Evolutionary conservation across 345 rosid genomes (phyloP).

Genomic region (Moricandia moricandioides): DNA sequence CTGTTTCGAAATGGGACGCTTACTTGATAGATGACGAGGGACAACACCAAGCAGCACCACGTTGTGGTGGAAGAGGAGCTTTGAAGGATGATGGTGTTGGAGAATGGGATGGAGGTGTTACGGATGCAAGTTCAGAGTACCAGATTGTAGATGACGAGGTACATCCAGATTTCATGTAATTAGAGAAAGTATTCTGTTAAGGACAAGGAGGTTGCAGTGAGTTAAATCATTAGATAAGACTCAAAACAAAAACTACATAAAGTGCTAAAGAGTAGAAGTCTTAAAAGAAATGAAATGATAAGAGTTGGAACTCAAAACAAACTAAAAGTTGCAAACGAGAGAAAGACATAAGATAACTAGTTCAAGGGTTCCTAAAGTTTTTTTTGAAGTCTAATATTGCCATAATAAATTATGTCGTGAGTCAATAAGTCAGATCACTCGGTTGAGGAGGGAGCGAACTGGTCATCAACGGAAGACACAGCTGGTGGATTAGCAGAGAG

Average conservation of each 20-base stretch:
- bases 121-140: slow-evolving; percentile 26
- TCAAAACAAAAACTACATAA: background rate
- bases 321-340: slow-evolving; percentile 10
- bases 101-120: background rate
- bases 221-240: background rate
- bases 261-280: background rate
- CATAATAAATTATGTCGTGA: background rate
- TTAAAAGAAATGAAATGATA: background rate
- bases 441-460: slow-evolving; percentile 32
- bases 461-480: slow-evolving; percentile 37
- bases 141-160: slow-evolving; percentile 64
- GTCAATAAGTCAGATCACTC: slow-evolving; percentile 16
- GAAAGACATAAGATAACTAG: background rate
- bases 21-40: slow-evolving; percentile 41
- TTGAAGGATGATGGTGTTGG: background rate
- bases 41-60: background rate
- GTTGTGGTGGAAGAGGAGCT: background rate
- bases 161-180: slow-evolving; percentile 66
- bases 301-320: background rate
- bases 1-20: slow-evolving; percentile 46
- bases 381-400: slow-evolving; percentile 16
- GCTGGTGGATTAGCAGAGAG: slow-evolving; percentile 31
- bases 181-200: background rate
- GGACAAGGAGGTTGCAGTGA: background rate
- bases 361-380: slow-evolving; percentile 3